Conservation (phyloP, 176 grass and related monocot genomes). For the Musa beccarii region DNA sequence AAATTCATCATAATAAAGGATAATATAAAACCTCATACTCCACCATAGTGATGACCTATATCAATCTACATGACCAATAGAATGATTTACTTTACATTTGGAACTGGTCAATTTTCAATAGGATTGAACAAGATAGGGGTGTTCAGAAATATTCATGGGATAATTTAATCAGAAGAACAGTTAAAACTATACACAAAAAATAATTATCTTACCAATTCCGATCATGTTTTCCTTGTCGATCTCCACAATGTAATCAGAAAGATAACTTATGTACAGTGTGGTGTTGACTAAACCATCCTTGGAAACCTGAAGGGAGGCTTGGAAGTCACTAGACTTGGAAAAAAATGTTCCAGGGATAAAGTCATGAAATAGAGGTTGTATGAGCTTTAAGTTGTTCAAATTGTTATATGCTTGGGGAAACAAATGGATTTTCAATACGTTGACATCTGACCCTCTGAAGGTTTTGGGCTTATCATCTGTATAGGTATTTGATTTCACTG, state of each 20-base stretch:
- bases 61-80: neutral
- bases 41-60: neutral
- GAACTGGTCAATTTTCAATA: neutral
- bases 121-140: neutral
- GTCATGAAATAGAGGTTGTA: constrained; percentile 80
- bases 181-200: constrained; percentile 10
- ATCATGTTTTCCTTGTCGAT: constrained; percentile 65
- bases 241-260: constrained; percentile 88
- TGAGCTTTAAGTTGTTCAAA: constrained; percentile 51
- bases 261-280: constrained; percentile 73
- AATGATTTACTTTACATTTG: neutral
- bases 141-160: neutral
- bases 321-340: constrained; percentile 50
- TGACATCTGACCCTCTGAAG: constrained; percentile 75
- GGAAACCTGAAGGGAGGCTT: constrained; percentile 62
- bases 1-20: too few relatives aligned
- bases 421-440: constrained; percentile 81
- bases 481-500: constrained; percentile 50
- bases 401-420: constrained; percentile 83
- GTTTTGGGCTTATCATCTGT: constrained; percentile 54
- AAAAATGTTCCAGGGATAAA: constrained; percentile 71
- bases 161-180: neutral
- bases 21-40: neutral
- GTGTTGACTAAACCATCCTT: constrained; percentile 78
- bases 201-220: constrained; percentile 50